phyloP scores from a whole-genome alignment of 2,329 filamentous ascomycete species.

The Trichophyton verrucosum region DNA sequence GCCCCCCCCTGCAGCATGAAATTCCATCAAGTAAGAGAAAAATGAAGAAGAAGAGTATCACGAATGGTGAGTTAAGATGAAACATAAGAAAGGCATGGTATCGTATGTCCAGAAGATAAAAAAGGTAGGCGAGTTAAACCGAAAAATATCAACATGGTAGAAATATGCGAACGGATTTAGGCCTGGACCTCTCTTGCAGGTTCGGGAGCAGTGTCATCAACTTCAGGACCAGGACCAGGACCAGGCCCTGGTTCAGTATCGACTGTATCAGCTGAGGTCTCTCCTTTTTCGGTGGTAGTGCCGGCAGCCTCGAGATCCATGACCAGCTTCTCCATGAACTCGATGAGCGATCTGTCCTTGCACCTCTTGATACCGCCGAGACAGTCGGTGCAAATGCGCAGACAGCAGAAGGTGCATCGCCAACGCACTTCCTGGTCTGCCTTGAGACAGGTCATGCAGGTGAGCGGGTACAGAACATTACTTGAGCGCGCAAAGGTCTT shows the following conservation, averaged over 20 bases:
- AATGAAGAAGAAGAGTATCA: background rate
- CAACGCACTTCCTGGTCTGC: slow-evolving; percentile 27
- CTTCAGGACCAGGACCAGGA: background rate
- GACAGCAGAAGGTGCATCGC: slow-evolving; percentile 32
- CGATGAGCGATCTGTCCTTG: slow-evolving; percentile 23
- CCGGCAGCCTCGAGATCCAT: slow-evolving; percentile 6
- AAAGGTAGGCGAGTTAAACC: too few species aligned
- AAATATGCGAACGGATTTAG: too few species aligned
- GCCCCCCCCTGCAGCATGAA: background rate
- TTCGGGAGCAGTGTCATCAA: too few species aligned
- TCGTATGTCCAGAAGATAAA: background rate
- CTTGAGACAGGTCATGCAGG: slow-evolving; percentile 34
- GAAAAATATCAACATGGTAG: too few species aligned
- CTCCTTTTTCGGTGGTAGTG: background rate
- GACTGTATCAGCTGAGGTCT: background rate
- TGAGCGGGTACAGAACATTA: slow-evolving; percentile 30
- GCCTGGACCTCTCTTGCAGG: too few species aligned
- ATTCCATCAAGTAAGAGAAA: background rate
- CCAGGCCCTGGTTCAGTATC: background rate
- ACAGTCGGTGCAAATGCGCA: slow-evolving; percentile 30
- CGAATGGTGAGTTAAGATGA: background rate
- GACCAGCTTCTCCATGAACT: slow-evolving; percentile 20
- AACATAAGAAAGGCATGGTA: background rate
- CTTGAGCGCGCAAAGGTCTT: slow-evolving; percentile 23
- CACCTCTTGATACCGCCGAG: slow-evolving; percentile 24